These are phyloP conservation scores for Ogataea naganishii DNA, from an alignment of 805 yeast genomes.

Conservation along the genomic window DNA sequence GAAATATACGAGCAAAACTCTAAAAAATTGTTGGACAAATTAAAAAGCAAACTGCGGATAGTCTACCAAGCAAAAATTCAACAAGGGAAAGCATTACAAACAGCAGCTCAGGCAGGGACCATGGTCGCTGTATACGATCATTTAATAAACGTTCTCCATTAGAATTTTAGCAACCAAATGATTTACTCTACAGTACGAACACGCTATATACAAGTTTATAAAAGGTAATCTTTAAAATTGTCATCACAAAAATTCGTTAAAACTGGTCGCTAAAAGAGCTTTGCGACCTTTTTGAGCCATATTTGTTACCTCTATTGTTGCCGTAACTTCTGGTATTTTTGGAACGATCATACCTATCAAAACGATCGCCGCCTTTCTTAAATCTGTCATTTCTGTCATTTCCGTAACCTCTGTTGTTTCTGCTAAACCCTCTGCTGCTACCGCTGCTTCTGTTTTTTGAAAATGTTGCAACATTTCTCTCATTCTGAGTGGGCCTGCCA, in stretches of 20 bases:
- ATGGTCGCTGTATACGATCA: too few relatives aligned
- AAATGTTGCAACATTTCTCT: constrained; percentile 4
- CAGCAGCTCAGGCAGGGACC: too few relatives aligned
- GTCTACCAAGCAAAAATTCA: neutral
- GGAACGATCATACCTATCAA: neutral
- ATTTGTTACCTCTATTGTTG: constrained; percentile 1
- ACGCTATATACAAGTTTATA: constrained; percentile 7
- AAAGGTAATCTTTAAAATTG: constrained; percentile 23
- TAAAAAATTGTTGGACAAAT: constrained; percentile 24
- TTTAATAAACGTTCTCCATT: too few relatives aligned
- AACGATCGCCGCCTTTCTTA: constrained; percentile 2
- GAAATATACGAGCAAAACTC: constrained; percentile 25
- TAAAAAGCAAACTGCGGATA: constrained; percentile 4
- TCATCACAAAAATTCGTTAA: neutral
- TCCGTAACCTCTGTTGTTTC: constrained; percentile 9
- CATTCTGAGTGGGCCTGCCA: constrained; percentile 16
- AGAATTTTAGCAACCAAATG: too few relatives aligned
- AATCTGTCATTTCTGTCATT: constrained; percentile 5
- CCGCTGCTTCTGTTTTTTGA: constrained; percentile 6
- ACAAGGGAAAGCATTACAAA: neutral
- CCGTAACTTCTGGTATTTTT: neutral
- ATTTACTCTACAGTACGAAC: too few relatives aligned
- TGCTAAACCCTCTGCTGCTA: constrained; percentile 10
- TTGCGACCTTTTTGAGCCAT: constrained; percentile 2
- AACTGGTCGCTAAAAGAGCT: neutral